A percentile compares a stretch with the other conserved stretches of the same genome.
Evolutionary conservation across 345 rosid species (phyloP).

Genomic region (Linum lewisii): DNA sequence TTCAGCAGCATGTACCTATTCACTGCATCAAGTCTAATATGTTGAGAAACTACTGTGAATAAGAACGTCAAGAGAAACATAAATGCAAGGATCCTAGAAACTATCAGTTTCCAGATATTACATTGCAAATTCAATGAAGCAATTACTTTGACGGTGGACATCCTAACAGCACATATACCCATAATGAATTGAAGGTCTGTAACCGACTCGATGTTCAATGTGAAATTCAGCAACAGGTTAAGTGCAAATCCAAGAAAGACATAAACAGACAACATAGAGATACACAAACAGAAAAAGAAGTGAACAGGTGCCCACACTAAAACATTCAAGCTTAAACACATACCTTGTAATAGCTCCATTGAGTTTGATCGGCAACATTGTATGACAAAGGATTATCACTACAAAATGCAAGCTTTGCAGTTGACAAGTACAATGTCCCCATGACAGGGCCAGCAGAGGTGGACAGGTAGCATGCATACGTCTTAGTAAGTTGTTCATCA

Average conservation of each 20-base stretch:
- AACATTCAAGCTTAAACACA: too few species aligned
- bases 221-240: background rate
- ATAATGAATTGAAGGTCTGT: background rate
- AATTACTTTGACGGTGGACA: background rate
- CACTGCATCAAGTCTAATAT: too few species aligned
- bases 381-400: conserved; percentile 8
- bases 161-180: background rate
- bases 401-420: conserved; percentile 10
- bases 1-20: too few species aligned
- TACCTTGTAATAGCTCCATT: conserved; percentile 11
- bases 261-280: background rate
- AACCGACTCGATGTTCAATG: background rate
- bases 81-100: background rate
- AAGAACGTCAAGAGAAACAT: background rate
- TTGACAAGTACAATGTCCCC: conserved; percentile 7
- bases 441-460: conserved; percentile 10
- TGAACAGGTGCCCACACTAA: too few species aligned
- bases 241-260: background rate
- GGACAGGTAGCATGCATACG: conserved; percentile 8
- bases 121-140: background rate
- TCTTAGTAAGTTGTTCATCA: conserved; percentile 3
- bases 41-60: too few species aligned
- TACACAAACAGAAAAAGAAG: too few species aligned
- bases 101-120: background rate
- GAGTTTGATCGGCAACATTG: conserved; percentile 7